Base-by-base conservation (phyloP, 108 stramenopile species). In the Cylindrotheca fusiformis region DNA sequence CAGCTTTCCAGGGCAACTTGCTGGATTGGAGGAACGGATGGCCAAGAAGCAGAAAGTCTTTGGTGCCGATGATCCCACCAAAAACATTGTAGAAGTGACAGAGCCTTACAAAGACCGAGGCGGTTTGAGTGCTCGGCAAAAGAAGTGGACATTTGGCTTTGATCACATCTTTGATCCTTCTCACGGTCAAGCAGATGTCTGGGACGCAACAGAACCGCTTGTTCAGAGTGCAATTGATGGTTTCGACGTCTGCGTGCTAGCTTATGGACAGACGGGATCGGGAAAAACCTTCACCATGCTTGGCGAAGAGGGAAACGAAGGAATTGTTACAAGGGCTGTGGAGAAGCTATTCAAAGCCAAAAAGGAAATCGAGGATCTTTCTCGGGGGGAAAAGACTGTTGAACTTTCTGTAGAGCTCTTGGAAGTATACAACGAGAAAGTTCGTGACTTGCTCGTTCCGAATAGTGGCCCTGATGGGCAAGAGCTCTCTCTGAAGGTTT, bases 401-500 rank as follows among this genome's bases (percentile, higher is more conserved):
- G 55, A 70, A 18, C 74, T 98, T 24, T 63, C 64, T 29, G 81
- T 95, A 21, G 94, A 95, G 68, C 76, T 99, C 55, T 84, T 99
- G n/a, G 98, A 99, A 68, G 88, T 99, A 5, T 98, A 99, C 87
- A 98, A 97, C 67, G 97, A 97, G 61, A 80, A 96, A 21, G 87
- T 99, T n/a, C 76, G 84, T 27, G 97, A 97, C 67, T 60, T 99
- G 33, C 67, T 96, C 2, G 74, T 72, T 17, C 28, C 74, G 14
- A 72, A 83, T 28, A 69, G 58, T 28, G 79, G 65, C 17, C 52
- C 62, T 30, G 36, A 72, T 36, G 85, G 79, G 21, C 57, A 80
- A 47, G 72, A 71, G 48, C 31, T 78, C 47, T 68, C 80, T 32
- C 47, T 91, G 48, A 78, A 82, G 44, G 63, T 91, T 8, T 78